Evolutionary conservation across 106 monocot genomes (phyloP), one percentile per base, ranked within the genome.

Genomic region (Apostasia shenzhenica): DNA sequence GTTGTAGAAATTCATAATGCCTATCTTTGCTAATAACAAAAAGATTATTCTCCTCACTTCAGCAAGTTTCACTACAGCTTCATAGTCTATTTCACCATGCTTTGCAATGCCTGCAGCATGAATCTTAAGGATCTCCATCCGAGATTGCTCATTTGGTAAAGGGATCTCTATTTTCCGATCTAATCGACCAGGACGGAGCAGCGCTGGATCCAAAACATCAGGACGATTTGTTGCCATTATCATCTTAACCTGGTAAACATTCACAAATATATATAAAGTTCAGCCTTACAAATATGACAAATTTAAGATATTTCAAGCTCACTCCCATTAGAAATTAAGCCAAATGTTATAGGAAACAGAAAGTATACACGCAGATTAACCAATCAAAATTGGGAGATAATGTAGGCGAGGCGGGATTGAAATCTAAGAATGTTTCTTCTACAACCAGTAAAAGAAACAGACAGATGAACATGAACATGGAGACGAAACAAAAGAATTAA

Each of bases 161-260:
- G 95, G 95, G 57, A 95, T 91, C 75, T 95, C 95, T 69, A 95
- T 95, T 66, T 95, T 95, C 78, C 91, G 80, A 67, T 95, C 95
- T 62, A 91, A 72, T 1, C 95, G 75, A 40, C 95, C 95, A 38
- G 95, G 95, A 52, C 91, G 85, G 60, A 95, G 91, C 49, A 95
- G 88, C 6, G 95, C 95, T 50, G 95, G 95, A 67, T 95, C 95
- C 6, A 95, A 63, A 57, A 95, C 95, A 78, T 95, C 95, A 49
- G 95, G 95, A 8, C 95, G 79, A 70, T 95, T 95, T 48, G 95
- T 95, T 47, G 95, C 95, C 95, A 95, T 95, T 43, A 95, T 95
- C 95, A 95, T 95, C 84, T 95, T 95, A 14, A 95, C 95, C 95
- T 95, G 50, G 48, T 11, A 64, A 55, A 65, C 14, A 65, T 1